These are phyloP conservation scores for Trametes cinnabarina DNA, from an alignment of 768 basidiomycete genomes.

Conservation along the genomic window DNA sequence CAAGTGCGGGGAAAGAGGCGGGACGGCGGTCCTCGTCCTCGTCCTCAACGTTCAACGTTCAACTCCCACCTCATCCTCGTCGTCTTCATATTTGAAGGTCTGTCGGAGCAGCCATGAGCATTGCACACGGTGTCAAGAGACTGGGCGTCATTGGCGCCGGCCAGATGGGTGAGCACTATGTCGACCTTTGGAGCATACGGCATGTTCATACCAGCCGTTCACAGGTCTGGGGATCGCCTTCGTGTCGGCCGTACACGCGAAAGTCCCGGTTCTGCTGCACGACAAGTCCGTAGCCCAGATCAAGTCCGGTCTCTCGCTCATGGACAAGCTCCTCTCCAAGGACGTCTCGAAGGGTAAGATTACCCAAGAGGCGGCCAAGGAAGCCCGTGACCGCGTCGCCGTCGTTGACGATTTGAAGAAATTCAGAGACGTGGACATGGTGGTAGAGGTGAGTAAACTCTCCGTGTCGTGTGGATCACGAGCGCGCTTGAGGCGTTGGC, in stretches of 20 bases:
- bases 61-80: not conserved
- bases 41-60: not conserved
- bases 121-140: conserved; percentile 70
- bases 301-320: conserved; percentile 63
- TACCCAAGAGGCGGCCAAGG: conserved; percentile 64
- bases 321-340: conserved; percentile 84
- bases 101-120: conserved; percentile 37
- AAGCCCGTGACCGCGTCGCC: conserved; percentile 63
- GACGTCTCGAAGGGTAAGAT: conserved; percentile 85
- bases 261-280: conserved; percentile 81
- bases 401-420: conserved; percentile 56
- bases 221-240: conserved; percentile 86
- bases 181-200: not conserved
- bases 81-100: too few species aligned
- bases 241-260: conserved; percentile 81
- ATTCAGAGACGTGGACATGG: conserved; percentile 83
- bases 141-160: conserved; percentile 82
- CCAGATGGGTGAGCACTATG: conserved; percentile 54
- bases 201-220: not conserved
- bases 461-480: too few species aligned
- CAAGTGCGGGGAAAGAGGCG: not conserved
- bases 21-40: not conserved
- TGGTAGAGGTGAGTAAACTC: conserved; percentile 73
- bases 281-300: conserved; percentile 79
- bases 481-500: too few species aligned